Percentiles rank a stretch among this genome's conserved stretches.
Conservation (phyloP, 495 filamentous ascomycete genomes). For the Letharia columbiana region DNA sequence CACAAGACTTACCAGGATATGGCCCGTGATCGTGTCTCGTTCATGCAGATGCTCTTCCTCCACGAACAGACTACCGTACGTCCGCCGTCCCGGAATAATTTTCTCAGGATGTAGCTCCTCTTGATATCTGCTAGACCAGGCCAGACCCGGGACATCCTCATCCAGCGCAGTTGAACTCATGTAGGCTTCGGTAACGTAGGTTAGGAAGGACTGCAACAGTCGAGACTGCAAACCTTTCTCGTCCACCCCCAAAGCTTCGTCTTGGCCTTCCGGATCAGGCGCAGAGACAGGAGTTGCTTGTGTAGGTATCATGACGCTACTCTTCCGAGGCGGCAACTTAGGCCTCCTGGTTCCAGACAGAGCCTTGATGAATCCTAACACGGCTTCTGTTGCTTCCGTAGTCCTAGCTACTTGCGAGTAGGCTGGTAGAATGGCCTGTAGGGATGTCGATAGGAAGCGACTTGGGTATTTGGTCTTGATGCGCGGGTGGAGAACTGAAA, state of each 20-base stretch:
- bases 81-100: conserved; percentile 46
- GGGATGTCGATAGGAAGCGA: conserved; percentile 82
- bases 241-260: conserved; percentile 40
- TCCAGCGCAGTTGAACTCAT: conserved; percentile 43
- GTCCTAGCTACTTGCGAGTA: conserved; percentile 45
- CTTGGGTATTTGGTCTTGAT: conserved; percentile 88
- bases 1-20: conserved; percentile 54
- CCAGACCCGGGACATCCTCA: conserved; percentile 57
- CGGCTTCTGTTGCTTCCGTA: conserved; percentile 60
- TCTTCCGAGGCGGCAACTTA: conserved; percentile 60
- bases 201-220: conserved; percentile 76
- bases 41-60: conserved; percentile 54
- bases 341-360: conserved; percentile 67
- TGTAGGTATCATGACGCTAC: conserved; percentile 47
- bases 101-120: conserved; percentile 61
- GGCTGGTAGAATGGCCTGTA: conserved; percentile 64
- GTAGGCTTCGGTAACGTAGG: conserved; percentile 78
- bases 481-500: conserved; percentile 74
- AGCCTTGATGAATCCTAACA: conserved; percentile 67
- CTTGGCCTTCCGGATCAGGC: conserved; percentile 65
- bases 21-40: conserved; percentile 63
- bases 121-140: conserved; percentile 64
- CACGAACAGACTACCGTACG: conserved; percentile 52
- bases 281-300: conserved; percentile 37
- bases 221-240: conserved; percentile 51